Evolutionary conservation across 1,139 yeast species (phyloP).

Genomic region (Nakaseomyces glabratus): DNA sequence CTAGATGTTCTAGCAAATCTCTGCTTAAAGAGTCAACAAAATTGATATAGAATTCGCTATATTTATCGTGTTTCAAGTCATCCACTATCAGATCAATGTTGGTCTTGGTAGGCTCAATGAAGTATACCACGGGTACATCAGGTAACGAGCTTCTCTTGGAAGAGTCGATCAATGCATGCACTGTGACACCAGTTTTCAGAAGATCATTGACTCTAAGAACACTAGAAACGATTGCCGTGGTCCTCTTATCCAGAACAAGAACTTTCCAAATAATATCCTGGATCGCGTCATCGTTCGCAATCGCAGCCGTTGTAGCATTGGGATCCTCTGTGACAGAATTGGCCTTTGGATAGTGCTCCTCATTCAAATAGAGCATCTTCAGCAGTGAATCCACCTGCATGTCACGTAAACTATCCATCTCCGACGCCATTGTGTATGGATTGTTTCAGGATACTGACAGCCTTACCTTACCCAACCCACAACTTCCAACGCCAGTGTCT

Average conservation of each 20-base stretch:
- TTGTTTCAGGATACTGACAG: too few species aligned
- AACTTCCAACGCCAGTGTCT: too few species aligned
- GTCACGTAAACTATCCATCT: slow-evolving; percentile 22
- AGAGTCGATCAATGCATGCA: slow-evolving; percentile 61
- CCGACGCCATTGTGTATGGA: slow-evolving; percentile 4
- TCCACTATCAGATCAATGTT: slow-evolving; percentile 60
- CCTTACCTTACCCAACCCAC: too few species aligned
- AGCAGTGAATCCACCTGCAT: slow-evolving; percentile 45
- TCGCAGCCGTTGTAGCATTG: not conserved
- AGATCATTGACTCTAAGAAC: slow-evolving; percentile 86
- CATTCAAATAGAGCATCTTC: slow-evolving; percentile 66
- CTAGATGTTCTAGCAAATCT: slow-evolving; percentile 77
- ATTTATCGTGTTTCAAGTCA: slow-evolving; percentile 65
- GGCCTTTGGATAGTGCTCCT: slow-evolving; percentile 4
- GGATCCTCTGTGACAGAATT: slow-evolving; percentile 1
- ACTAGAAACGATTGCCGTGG: slow-evolving; percentile 80
- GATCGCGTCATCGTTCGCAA: slow-evolving; percentile 10
- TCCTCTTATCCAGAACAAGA: slow-evolving; percentile 69
- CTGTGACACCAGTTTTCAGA: slow-evolving; percentile 80
- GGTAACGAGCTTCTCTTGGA: slow-evolving; percentile 70
- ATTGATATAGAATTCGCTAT: slow-evolving; percentile 73
- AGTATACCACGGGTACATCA: slow-evolving; percentile 91
- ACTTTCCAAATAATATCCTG: slow-evolving; percentile 86
- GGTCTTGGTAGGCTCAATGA: slow-evolving; percentile 76
- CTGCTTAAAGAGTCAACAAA: slow-evolving; percentile 76